Evolutionary conservation across 208 protist species (phyloP), one percentile per base, ranked within the genome.

Genomic region (Vickermania ingenoplastis): DNA sequence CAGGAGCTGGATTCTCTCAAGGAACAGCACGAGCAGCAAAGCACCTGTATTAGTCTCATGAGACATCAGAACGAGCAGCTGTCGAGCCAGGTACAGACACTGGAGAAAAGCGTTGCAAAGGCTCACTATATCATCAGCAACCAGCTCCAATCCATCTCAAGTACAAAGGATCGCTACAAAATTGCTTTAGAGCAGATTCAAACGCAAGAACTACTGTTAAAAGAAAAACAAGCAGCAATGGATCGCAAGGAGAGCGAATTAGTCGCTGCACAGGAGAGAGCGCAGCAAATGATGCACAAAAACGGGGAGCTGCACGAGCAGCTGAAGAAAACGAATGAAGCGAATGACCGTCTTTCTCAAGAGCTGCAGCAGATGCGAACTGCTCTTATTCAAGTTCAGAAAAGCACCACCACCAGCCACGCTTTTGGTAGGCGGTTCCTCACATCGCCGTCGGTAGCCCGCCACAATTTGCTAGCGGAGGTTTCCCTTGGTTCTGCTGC

Each of bases 51-150:
- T 27, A 68, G 69, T 41, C 85, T 88, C 23, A 57, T 94, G 1
- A 76, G 79, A 0, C 62, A 70, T 7, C 84, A 95, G 65, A 91
- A 89, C 63, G 78, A 78, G 25, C 78, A 90, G 55, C 52, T 86
- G 36, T 50, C 57, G 2, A 75, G 76, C 27, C 74, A 75, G 36
- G 26, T 68, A 3, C 67, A 69, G 25, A 62, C 73, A 54, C 56
- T 24, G 17, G 76, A 87, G 30, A 59, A 59, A 29, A 80, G 63
- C 41, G 59, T 92, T 7, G 65, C 75, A 13, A 95, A 95, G 65
- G 73, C 88, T 1, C 76, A 95, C 67, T 79, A 95, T 72, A 92
- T 95, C 53, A 92, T 95, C 60, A 53, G 70, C 0, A 82, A 74
- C n/a, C 88, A 95, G 62, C 69, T 95, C 24, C 78, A 87, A 55